Conservation (phyloP, 2,329 filamentous ascomycete species). For the Plectosphaerella plurivora region DNA sequence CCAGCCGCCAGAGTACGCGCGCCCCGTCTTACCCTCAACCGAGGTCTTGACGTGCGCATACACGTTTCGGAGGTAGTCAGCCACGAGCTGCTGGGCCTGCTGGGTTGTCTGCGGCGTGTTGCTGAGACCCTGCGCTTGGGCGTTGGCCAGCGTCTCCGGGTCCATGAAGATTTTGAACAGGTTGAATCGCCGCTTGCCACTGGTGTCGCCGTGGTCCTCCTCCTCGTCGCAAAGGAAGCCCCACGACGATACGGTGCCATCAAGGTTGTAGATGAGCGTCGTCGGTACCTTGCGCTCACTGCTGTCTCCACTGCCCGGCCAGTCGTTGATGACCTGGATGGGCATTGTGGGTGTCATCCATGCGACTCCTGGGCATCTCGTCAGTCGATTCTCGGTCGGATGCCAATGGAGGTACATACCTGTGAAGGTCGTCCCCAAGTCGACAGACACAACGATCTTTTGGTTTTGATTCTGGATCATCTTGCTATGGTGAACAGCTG, state of each 20-base stretch:
- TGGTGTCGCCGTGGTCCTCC: slow-evolving; percentile 26
- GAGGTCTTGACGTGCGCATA: slow-evolving; percentile 44
- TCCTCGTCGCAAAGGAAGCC: slow-evolving; percentile 47
- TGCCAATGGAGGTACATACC: slow-evolving; percentile 4
- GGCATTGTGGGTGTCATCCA: slow-evolving; percentile 19
- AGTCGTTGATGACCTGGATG: slow-evolving; percentile 44
- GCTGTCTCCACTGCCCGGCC: slow-evolving; percentile 47
- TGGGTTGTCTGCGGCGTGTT: slow-evolving; percentile 32
- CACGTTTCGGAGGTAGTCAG: slow-evolving; percentile 43
- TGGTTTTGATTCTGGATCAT: neutral
- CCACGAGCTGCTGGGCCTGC: slow-evolving; percentile 41
- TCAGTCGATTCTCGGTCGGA: too few relatives aligned
- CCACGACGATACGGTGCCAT: slow-evolving; percentile 42
- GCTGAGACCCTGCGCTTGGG: slow-evolving; percentile 37
- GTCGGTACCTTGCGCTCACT: slow-evolving; percentile 53
- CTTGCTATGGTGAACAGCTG: neutral
- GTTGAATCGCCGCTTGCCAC: slow-evolving; percentile 31
- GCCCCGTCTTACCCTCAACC: slow-evolving; percentile 33
- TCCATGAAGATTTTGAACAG: slow-evolving; percentile 56
- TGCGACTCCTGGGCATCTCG: neutral
- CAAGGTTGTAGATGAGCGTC: slow-evolving; percentile 39
- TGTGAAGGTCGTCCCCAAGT: neutral
- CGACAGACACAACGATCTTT: neutral
- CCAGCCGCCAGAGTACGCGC: slow-evolving; percentile 33
- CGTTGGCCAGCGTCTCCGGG: slow-evolving; percentile 33